These are phyloP conservation scores for Dalbergia cochinchinensis DNA, from an alignment of 306 rosid species.

Conservation along the genomic window DNA sequence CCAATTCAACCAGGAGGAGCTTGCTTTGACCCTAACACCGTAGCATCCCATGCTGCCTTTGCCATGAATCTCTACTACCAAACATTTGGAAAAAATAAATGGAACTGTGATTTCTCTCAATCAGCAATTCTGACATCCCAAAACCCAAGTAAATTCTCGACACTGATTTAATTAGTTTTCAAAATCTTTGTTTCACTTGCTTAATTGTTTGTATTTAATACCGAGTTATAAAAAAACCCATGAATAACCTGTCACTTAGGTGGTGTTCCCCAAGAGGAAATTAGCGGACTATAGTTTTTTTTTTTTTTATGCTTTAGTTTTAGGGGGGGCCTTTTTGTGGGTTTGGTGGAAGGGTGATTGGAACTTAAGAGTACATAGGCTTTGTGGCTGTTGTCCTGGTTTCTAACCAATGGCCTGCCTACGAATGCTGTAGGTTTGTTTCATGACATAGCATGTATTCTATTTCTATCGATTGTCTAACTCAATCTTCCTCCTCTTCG, in stretches of 20 bases:
- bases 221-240: not conserved
- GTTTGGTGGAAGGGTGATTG: too few relatives aligned
- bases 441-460: not conserved
- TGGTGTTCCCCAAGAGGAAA: too few relatives aligned
- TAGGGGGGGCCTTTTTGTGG: too few relatives aligned
- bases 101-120: constrained; percentile 94
- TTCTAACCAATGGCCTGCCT: not conserved
- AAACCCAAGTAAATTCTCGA: constrained; percentile 79
- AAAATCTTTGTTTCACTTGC: constrained; percentile 18
- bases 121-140: constrained; percentile 76
- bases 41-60: constrained; percentile 82
- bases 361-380: too few relatives aligned
- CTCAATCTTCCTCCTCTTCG: constrained; percentile 21
- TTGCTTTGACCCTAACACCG: constrained; percentile 83
- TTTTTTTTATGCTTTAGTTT: too few relatives aligned
- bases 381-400: too few relatives aligned
- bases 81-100: constrained; percentile 55
- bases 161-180: not conserved
- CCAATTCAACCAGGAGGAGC: constrained; percentile 86
- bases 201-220: not conserved
- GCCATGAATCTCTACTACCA: constrained; percentile 96
- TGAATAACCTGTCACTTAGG: not conserved
- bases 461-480: constrained; percentile 10
- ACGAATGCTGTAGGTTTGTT: not conserved
- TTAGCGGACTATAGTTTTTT: too few relatives aligned